Conservation (phyloP, 441 rosid genomes). For the Erodium texanum region DNA sequence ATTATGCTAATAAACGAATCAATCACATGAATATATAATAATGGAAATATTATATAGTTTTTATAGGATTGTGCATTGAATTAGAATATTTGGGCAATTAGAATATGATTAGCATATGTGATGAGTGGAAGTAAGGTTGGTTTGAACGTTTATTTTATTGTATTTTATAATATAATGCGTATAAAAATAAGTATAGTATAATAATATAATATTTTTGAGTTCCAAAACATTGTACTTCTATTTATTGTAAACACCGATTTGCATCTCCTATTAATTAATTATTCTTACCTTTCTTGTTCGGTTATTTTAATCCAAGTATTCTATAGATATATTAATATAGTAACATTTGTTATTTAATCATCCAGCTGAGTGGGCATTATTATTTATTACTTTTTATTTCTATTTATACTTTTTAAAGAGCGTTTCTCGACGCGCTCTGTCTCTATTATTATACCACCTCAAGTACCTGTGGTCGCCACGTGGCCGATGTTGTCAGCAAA, state of each 20-base stretch:
- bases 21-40: not conserved
- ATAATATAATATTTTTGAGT: not conserved
- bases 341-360: not conserved
- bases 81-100: not conserved
- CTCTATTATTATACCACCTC: too few relatives aligned
- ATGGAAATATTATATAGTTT: too few relatives aligned
- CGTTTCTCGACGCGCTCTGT: not conserved
- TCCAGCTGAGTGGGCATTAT: not conserved
- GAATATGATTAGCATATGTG: too few relatives aligned
- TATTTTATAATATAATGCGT: too few relatives aligned
- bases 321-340: too few relatives aligned
- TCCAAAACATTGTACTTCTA: not conserved
- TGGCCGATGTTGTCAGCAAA: not conserved
- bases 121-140: not conserved
- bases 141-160: not conserved
- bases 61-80: not conserved
- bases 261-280: not conserved
- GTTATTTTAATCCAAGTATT: too few relatives aligned
- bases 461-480: not conserved
- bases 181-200: too few relatives aligned
- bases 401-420: not conserved
- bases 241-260: not conserved
- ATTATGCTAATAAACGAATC: not conserved
- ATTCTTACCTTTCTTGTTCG: not conserved
- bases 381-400: too few relatives aligned